Conservation (phyloP, 2,329 filamentous ascomycete genomes). For the Corinectria fuckeliana region DNA sequence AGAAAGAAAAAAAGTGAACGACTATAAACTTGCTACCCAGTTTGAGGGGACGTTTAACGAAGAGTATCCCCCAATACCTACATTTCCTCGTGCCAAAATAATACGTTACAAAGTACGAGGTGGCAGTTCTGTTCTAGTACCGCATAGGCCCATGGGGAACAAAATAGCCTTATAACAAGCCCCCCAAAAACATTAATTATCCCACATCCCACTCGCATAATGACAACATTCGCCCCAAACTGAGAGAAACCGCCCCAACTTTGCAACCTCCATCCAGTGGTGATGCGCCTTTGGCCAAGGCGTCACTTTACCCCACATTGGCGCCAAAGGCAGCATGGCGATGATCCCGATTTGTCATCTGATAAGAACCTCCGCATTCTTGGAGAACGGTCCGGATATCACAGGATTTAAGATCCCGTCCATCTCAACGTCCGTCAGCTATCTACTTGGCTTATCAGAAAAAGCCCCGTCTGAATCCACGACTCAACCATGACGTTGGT, state of each 20-base stretch:
- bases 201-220: slow-evolving; percentile 20
- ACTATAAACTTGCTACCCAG: no score
- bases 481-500: slow-evolving; percentile 26
- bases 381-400: background rate
- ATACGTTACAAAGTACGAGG: no score
- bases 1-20: no score
- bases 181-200: background rate
- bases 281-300: slow-evolving; percentile 15
- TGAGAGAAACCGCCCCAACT: slow-evolving; percentile 2
- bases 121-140: no score
- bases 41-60: no score
- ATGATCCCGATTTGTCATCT: slow-evolving; percentile 31
- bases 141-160: background rate
- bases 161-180: no score
- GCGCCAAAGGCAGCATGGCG: slow-evolving; percentile 20
- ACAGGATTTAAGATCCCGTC: slow-evolving; percentile 3
- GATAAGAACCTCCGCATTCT: slow-evolving; percentile 2
- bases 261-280: slow-evolving; percentile 1
- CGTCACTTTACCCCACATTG: slow-evolving; percentile 36
- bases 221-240: slow-evolving; percentile 30
- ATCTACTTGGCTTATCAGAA: background rate
- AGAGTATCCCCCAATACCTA: no score
- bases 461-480: background rate
- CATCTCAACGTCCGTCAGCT: background rate
- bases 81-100: no score